Base-by-base conservation (phyloP, 257 asterid species). In the Jacaranda mimosifolia region DNA sequence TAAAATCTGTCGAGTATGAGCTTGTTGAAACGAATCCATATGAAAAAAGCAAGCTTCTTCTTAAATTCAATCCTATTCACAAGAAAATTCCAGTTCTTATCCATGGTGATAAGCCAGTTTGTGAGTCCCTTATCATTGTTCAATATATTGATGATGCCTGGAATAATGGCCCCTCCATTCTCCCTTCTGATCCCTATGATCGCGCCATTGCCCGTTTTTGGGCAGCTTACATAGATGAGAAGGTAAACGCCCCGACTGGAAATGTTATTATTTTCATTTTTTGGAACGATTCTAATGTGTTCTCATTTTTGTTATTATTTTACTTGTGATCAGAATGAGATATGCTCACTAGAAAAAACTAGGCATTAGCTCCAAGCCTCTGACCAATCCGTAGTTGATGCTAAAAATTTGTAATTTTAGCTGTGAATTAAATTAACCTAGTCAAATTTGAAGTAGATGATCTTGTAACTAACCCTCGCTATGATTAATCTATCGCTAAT, bases 1-100 rank as follows among this genome's bases (percentile, higher is more conserved):
- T 89, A n/a, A 89, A 91, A 79, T 84, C 85, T 2, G 52, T 89
- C 3, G 84, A 87, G 55, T 84, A 83, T 76, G 90, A 87, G 69
- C 77, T 84, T 60, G 76, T 84, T 2, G 56, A 71, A 65, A 76
- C 75, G 55, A 38, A 75, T 15, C 70, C 85, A 2, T 40, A 62
- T 14, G 73, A 53, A 5, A 83, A 89, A 79, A 68, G 79, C 17
- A 87, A 83, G 70, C 77, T 80, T 8, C 92, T 89, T 9, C 69
- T 89, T 13, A 82, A 86, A 72, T 63, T 70, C 53, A 89, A 90
- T 63, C 93, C 93, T 0, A 69, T 87, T 65, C 67, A 80, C 85
- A 86, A 87, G 87, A 89, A 87, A 86, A 42, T 86, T 48, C 91
- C 92, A 0, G 92, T 91, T 46, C 84, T 87, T 14, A 51, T 91